phyloP scores from a whole-genome alignment of 2,329 filamentous ascomycete genomes.

The Colletotrichum musicola region DNA sequence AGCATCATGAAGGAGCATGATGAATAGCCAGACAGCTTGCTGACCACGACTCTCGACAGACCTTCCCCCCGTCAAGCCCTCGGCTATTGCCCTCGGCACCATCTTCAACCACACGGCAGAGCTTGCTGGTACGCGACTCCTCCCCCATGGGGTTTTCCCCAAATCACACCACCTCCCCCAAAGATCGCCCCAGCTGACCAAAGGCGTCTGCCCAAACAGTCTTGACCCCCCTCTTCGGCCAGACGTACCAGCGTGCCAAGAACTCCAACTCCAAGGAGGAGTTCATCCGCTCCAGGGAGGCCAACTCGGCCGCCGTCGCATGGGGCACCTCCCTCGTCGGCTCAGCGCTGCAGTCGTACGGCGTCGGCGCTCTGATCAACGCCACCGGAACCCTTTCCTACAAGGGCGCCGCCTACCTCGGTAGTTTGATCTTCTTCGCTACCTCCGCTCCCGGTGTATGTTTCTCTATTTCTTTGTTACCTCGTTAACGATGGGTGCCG shows the following conservation, averaged over 20 bases:
- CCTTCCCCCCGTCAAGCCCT: conserved; percentile 89
- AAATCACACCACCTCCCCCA: neutral
- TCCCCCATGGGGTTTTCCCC: neutral
- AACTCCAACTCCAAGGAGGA: conserved; percentile 94
- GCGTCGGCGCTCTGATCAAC: conserved; percentile 91
- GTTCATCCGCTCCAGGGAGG: conserved; percentile 94
- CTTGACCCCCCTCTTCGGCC: conserved; percentile 89
- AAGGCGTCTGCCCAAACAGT: conserved; percentile 56
- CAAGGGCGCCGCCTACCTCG: conserved; percentile 96
- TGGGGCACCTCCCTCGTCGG: conserved; percentile 93
- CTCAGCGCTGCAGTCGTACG: conserved; percentile 89
- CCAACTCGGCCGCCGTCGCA: conserved; percentile 85
- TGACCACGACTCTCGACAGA: conserved; percentile 53
- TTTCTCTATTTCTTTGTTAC: neutral
- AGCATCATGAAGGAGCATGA: neutral
- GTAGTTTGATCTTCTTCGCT: conserved; percentile 90
- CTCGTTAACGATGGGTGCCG: neutral
- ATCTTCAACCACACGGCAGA: conserved; percentile 95
- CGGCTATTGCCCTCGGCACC: conserved; percentile 95
- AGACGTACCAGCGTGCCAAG: conserved; percentile 94
- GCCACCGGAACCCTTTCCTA: conserved; percentile 95
- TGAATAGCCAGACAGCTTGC: neutral
- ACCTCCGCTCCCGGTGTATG: conserved; percentile 86
- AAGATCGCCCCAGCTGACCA: conserved; percentile 14
- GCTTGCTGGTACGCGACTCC: conserved; percentile 68